Base-by-base conservation (phyloP, 306 rosid species). In the Nissolia schottii region DNA sequence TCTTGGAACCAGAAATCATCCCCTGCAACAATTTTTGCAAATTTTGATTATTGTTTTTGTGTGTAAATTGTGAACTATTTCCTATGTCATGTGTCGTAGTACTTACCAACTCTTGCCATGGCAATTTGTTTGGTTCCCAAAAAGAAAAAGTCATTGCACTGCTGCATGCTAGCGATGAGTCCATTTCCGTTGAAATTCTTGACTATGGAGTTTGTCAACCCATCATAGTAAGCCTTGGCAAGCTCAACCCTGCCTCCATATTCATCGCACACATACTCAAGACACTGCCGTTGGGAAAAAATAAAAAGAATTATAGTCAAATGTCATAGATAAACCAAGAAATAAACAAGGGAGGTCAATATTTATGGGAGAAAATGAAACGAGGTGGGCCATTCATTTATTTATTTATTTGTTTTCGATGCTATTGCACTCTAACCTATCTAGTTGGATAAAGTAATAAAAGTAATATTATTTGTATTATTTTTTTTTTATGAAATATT, bases 1-100 rank as follows among this genome's bases (percentile, higher is more conserved):
- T 87, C 98, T 63, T 83, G 90, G 71, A 90, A 84, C 98, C 98
- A 93, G 79, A 93, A 90, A 74, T 93, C 98, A 86, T 93, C 97
- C 13, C 97, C 98, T 89, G 76, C 4, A 20, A 24, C 19, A 64
- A 71, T 16, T 22, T 2, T 22, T 6, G 38, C 13, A 2, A 27
- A 14, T 24, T 48, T 73, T 19, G 51, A 43, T 67, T 0, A 7
- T 12, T 50, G 6, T 3, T 60, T 37, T 31, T 51, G 14, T 27
- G 19, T 11, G 5, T 5, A 1, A 16, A 2, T 38, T n/a, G n/a
- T n/a, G 28, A 7, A 37, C 15, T 6, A 27, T 3, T 37, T 29
- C n/a, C 6, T n/a, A n/a, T n/a, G 1, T 1, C 14, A 2, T 55
- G 62, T 55, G 7, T 56, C 35, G 7, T 29, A 66, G 46, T 77